Evolutionary conservation across 1,139 yeast genomes (phyloP).

Genomic region (Fermentozyma sake): DNA sequence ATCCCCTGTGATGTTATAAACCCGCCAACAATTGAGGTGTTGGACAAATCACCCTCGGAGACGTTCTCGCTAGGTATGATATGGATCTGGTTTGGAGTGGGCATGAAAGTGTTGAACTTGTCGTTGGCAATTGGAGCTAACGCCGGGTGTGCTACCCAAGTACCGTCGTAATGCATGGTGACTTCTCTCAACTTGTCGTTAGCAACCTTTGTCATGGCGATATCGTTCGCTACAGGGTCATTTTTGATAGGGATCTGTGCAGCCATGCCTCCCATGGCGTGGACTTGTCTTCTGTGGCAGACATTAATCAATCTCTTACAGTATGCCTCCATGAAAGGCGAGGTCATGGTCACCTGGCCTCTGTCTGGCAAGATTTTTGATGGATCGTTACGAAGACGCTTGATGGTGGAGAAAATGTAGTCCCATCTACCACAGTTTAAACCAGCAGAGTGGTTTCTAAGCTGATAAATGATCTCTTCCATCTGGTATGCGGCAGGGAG

Average conservation of each 20-base stretch:
- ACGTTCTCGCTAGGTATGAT: constrained; percentile 44
- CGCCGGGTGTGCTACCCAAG: constrained; percentile 83
- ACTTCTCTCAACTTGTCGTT: constrained; percentile 53
- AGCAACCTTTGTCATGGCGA: constrained; percentile 23
- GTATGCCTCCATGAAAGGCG: constrained; percentile 25
- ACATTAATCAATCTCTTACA: constrained; percentile 23
- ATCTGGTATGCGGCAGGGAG: constrained; percentile 29
- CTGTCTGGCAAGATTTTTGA: constrained; percentile 23
- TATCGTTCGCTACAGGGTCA: constrained; percentile 17
- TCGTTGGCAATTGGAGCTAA: constrained; percentile 71
- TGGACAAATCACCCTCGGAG: constrained; percentile 64
- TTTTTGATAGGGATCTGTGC: constrained; percentile 29
- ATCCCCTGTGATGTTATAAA: constrained; percentile 68
- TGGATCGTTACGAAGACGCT: constrained; percentile 21
- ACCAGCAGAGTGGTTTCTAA: constrained; percentile 24
- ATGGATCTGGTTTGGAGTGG: constrained; percentile 78
- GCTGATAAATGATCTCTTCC: constrained; percentile 28
- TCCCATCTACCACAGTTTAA: constrained; percentile 32
- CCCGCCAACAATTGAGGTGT: constrained; percentile 65
- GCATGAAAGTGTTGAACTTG: constrained; percentile 78
- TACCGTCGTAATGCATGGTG: constrained; percentile 71
- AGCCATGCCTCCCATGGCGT: constrained; percentile 30
- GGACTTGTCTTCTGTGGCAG: constrained; percentile 27
- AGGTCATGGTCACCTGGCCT: constrained; percentile 23
- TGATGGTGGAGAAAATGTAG: constrained; percentile 25